Percentiles rank a stretch among this genome's conserved stretches.
Conservation (phyloP, 2,329 filamentous ascomycete genomes). For the Penicillium sp. region DNA sequence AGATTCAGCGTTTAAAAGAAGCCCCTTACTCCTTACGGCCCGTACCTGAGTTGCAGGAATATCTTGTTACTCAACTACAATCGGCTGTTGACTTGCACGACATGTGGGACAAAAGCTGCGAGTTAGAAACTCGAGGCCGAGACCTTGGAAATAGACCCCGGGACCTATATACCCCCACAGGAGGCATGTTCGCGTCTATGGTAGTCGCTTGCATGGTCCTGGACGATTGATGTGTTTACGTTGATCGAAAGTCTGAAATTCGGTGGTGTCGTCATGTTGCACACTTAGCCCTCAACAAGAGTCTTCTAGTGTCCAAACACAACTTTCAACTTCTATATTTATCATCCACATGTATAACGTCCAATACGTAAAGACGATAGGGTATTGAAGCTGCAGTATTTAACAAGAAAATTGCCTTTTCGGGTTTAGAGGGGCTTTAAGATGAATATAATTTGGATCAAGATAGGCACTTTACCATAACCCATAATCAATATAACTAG, state of each 20-base stretch:
- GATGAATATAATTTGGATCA: too few species aligned
- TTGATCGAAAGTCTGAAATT: neutral
- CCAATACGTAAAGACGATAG: too few species aligned
- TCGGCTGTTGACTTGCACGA: conserved; percentile 84
- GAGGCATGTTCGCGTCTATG: conserved; percentile 12
- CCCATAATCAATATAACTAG: too few species aligned
- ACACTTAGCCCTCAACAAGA: too few species aligned
- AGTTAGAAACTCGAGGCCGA: conserved; percentile 79
- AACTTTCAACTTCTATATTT: too few species aligned
- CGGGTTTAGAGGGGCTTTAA: too few species aligned
- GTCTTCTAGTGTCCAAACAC: too few species aligned
- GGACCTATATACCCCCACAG: conserved; percentile 10
- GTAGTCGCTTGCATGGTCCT: conserved; percentile 12
- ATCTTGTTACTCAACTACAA: conserved; percentile 69
- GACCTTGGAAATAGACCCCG: conserved; percentile 50
- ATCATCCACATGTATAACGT: too few species aligned
- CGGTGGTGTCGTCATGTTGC: neutral
- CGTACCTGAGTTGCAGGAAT: conserved; percentile 81
- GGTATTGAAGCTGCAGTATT: too few species aligned
- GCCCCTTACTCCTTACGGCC: conserved; percentile 77
- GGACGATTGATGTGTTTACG: conserved; percentile 4
- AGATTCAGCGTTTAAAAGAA: conserved; percentile 87
- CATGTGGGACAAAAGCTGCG: conserved; percentile 91
- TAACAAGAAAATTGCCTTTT: too few species aligned
- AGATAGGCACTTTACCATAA: too few species aligned